These are phyloP conservation scores for Saturnispora hagleri DNA, from an alignment of 805 yeast genomes.

Conservation along the genomic window DNA sequence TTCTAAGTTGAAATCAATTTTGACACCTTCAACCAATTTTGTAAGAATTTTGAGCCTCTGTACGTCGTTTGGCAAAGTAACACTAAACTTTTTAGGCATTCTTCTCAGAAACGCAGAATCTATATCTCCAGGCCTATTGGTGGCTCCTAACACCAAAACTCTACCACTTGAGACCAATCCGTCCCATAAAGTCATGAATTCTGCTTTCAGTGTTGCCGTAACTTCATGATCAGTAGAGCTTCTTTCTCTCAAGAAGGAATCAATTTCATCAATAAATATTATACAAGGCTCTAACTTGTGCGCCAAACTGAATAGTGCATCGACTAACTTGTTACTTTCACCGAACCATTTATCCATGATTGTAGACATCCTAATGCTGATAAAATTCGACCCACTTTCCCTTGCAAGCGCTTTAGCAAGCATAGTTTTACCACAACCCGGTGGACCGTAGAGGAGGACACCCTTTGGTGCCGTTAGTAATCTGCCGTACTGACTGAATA, in stretches of 20 bases:
- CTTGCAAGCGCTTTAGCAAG: conserved; percentile 90
- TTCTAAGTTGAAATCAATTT: conserved; percentile 57
- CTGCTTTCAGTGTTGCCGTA: conserved; percentile 91
- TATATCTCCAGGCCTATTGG: conserved; percentile 85
- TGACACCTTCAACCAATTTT: conserved; percentile 60
- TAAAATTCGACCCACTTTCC: conserved; percentile 85
- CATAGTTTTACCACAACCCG: conserved; percentile 98
- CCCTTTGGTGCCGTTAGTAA: conserved; percentile 90
- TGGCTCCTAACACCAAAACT: conserved; percentile 85
- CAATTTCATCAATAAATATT: conserved; percentile 92
- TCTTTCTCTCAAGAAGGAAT: conserved; percentile 84
- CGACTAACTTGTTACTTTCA: conserved; percentile 87
- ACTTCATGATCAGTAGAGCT: conserved; percentile 83
- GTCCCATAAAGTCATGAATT: conserved; percentile 97
- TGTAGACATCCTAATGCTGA: conserved; percentile 86
- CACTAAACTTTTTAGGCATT: conserved; percentile 82
- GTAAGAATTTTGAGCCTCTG: conserved; percentile 65
- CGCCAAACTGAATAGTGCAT: conserved; percentile 87
- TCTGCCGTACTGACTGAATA: conserved; percentile 57
- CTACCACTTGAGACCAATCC: conserved; percentile 73
- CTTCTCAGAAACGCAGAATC: conserved; percentile 89
- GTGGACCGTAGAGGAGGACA: conserved; percentile 87
- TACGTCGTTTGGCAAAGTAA: conserved; percentile 55
- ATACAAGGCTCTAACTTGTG: conserved; percentile 88
- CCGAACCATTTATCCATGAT: conserved; percentile 98